Base-by-base conservation (phyloP, 2,329 filamentous ascomycete species). In the Fusarium coffeatum region DNA sequence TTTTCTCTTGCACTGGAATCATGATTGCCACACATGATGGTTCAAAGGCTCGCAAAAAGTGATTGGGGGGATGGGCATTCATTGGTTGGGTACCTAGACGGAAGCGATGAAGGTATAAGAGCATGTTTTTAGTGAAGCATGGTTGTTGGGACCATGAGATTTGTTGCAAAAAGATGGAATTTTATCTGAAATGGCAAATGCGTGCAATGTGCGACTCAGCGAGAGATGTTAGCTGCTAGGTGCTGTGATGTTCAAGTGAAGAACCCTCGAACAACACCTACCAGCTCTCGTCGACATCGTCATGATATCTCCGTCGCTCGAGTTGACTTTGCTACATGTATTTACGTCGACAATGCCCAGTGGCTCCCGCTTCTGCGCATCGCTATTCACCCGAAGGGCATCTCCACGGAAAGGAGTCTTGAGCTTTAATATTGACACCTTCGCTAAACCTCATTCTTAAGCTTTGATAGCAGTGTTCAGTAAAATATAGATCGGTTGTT, bases 91-190 rank as follows among this genome's bases (percentile, higher is more conserved):
- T 56, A 37, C 34, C 34, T 37, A 71, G 67, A 65, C 28, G 47
- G 57, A 71, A 67, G 67, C 67, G 57, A 68, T 42, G 63, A 64
- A 60, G 67, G 63, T 59, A 55, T 50, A 68, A 71, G 66, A 68
- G 67, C 67, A 70, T 71, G 67, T 70, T 59, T 63, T 67, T 68
- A 60, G 48, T 50, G 63, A 41, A 49, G 43, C 58, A 70, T 68
- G 67, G 67, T 65, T 64, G 55, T 68, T 70, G 48, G 47, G 50
- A 45, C 55, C 59, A 64, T 68, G 58, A 27, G 28, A 57, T 57
- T 65, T 71, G 50, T 43, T 71, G 27, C 48, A 60, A 71, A 70
- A 70, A 57, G 58, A 70, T 41, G 58, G 59, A 60, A 68, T 67
- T 51, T 53, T 32, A 54, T 25, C 43, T 57, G 9, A n/a, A 37